Percentiles rank a stretch among this genome's conserved stretches.
These are phyloP conservation scores for Dichotomocladium elegans DNA, from an alignment of 371 early-diverging fungal genomes.

Conservation along the genomic window DNA sequence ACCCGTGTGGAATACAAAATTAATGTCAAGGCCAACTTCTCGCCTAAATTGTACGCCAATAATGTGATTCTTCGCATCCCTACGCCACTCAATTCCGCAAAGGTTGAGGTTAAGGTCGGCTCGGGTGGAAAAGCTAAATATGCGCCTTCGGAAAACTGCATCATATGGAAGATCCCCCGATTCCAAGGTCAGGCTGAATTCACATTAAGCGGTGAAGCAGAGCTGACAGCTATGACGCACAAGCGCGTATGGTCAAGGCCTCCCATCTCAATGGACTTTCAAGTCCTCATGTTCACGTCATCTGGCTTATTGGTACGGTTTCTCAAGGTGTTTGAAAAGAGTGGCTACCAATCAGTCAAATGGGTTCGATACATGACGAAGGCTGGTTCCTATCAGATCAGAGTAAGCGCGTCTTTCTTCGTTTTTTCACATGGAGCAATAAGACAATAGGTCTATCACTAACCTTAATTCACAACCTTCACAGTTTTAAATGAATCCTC, in stretches of 20 bases:
- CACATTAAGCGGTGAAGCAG: constrained; percentile 69
- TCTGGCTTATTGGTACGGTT: constrained; percentile 86
- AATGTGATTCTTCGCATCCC: constrained; percentile 81
- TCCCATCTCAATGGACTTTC: constrained; percentile 88
- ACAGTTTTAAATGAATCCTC: no score
- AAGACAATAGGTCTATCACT: no score
- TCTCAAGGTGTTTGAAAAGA: constrained; percentile 90
- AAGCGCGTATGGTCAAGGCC: constrained; percentile 87
- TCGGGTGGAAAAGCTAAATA: constrained; percentile 84
- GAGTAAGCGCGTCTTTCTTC: constrained; percentile 43
- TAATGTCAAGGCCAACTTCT: constrained; percentile 72
- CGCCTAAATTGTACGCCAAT: constrained; percentile 74
- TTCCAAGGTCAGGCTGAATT: constrained; percentile 85
- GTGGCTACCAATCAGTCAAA: constrained; percentile 84
- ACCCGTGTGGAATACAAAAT: constrained; percentile 80
- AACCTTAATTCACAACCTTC: no score
- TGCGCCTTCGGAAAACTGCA: constrained; percentile 77
- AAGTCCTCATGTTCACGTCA: constrained; percentile 82
- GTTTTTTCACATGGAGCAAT: no score
- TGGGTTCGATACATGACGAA: constrained; percentile 95
- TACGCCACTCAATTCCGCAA: constrained; percentile 79
- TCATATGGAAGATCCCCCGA: constrained; percentile 88
- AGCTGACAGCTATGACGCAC: constrained; percentile 68
- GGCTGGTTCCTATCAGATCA: constrained; percentile 85
- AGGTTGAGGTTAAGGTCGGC: constrained; percentile 63